A percentile compares a stretch with the other conserved stretches of the same genome.
phyloP scores from a whole-genome alignment of 192 early-diverging fungal species.

The Paraglomus brasilianum region DNA sequence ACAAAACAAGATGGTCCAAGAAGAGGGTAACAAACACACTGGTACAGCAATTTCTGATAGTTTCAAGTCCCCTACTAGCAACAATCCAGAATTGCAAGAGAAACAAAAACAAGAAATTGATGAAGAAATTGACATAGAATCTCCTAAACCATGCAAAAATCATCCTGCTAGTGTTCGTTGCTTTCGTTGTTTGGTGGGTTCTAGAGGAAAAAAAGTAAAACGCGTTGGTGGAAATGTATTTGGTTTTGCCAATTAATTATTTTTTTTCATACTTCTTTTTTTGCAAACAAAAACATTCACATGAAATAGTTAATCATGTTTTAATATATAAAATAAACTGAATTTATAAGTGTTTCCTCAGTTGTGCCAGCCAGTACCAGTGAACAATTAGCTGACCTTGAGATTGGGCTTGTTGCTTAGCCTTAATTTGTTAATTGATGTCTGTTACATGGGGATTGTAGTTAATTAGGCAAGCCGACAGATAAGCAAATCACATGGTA shows the following conservation, averaged over 20 bases:
- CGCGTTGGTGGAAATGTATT: slow-evolving; percentile 17
- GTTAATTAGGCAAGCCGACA: too few species aligned
- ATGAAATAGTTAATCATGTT: too few species aligned
- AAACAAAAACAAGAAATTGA: neutral
- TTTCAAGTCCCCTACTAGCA: neutral
- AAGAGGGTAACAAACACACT: slow-evolving; percentile 7
- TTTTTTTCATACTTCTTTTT: neutral
- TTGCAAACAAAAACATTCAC: neutral
- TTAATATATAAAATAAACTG: too few species aligned
- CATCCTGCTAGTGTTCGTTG: slow-evolving; percentile 28
- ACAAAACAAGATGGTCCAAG: slow-evolving; percentile 17
- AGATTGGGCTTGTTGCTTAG: too few species aligned
- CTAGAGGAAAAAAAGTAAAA: slow-evolving; percentile 30
- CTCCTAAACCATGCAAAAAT: slow-evolving; percentile 32
- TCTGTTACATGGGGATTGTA: too few species aligned
- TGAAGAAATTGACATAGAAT: slow-evolving; percentile 11
- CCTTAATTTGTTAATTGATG: too few species aligned
- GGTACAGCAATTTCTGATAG: neutral
- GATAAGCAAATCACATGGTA: too few species aligned
- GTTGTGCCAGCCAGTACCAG: too few species aligned
- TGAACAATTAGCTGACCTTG: too few species aligned
- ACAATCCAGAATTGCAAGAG: neutral
- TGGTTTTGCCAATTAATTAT: slow-evolving; percentile 25
- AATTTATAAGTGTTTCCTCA: too few species aligned
- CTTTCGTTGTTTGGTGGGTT: slow-evolving; percentile 27